These are phyloP conservation scores for Boletus holoroseus DNA, from an alignment of 1,284 basidiomycete species.

Conservation along the genomic window DNA sequence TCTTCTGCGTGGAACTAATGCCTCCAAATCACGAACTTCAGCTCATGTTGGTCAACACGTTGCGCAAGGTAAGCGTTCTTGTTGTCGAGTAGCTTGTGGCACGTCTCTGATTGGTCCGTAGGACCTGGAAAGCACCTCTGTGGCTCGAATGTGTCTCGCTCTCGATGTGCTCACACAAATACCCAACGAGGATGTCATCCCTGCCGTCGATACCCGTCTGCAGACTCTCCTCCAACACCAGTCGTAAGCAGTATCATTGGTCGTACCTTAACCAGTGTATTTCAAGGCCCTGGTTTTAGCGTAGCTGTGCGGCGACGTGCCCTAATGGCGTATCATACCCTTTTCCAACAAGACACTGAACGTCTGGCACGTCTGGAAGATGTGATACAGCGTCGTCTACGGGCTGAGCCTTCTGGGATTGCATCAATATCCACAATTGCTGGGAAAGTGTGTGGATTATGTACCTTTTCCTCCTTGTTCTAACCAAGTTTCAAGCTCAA, in stretches of 20 bases:
- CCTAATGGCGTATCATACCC: constrained; percentile 51
- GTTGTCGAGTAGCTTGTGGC: background rate
- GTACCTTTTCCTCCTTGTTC: background rate
- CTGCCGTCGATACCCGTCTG: constrained; percentile 64
- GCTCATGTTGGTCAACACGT: constrained; percentile 77
- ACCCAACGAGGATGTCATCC: constrained; percentile 59
- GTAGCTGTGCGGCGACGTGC: constrained; percentile 56
- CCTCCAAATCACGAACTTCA: constrained; percentile 58
- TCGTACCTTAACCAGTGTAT: constrained; percentile 6
- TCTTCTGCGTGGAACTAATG: constrained; percentile 71
- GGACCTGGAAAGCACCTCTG: constrained; percentile 58
- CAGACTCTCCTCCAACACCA: constrained; percentile 59
- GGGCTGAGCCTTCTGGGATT: constrained; percentile 12
- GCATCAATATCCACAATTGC: constrained; percentile 9
- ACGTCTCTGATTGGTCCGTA: constrained; percentile 25
- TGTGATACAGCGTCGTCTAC: constrained; percentile 15
- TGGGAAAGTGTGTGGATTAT: constrained; percentile 22
- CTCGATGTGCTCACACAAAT: constrained; percentile 58
- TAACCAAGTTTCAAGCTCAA: constrained; percentile 23
- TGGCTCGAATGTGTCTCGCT: constrained; percentile 61
- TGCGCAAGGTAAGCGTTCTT: constrained; percentile 58
- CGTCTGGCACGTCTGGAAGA: constrained; percentile 42
- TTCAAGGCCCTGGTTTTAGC: constrained; percentile 34
- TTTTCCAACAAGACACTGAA: constrained; percentile 46
- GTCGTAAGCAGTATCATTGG: constrained; percentile 56